Base-by-base conservation (phyloP, 2,329 filamentous ascomycete genomes). In the Aspergillus calidoustus region DNA sequence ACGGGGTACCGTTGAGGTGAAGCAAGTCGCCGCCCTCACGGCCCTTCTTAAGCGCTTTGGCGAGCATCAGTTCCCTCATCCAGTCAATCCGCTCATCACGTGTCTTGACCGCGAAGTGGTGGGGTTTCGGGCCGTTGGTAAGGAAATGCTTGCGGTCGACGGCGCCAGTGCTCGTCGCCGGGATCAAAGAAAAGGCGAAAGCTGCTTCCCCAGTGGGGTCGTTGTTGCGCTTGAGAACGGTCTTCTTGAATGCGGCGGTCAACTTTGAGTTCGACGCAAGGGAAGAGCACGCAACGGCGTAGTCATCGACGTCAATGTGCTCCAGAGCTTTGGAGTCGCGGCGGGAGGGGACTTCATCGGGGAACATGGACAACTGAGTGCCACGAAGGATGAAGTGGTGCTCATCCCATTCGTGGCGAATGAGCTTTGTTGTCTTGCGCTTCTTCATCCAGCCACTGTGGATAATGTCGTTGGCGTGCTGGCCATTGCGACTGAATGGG, bases 1-100 rank as follows among this genome's bases (percentile, higher is more conserved):
- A 68, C 51, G 72, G 57, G 38, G 69, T 72, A 4, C 74, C 74
- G 54, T 78, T 76, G 46, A 74, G 53, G 7, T 68, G 30, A n/a
- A 53, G 25, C 30, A 23, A 17, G 11, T 17, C 55, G 8, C 55
- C 76, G 8, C 62, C 68, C 4, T 76, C 72, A 13, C 68, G 69
- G 25, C 74, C 74, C n/a, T 67, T 66, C 25, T 69, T 70, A 17
- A 78, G 66, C 13, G 79, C 78, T 52, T 77, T 79, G 22, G 77
- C 78, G 2, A 80, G 74, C 79, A 81, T 81, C 44, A 81, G 65
- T 66, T 80, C 78, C 4, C 79, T 71, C 78, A 80, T 80, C 95
- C 95, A 99, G 76, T 97, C 94, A 71, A 98, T 97, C 64, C 94
- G 86, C 75, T 97, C 91, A 73, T 97, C 92, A 15, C 93, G 86